Evolutionary conservation across 257 asterid genomes (phyloP), one percentile per base, ranked within the genome.

Genomic region (Solanum pinnatisectum): DNA sequence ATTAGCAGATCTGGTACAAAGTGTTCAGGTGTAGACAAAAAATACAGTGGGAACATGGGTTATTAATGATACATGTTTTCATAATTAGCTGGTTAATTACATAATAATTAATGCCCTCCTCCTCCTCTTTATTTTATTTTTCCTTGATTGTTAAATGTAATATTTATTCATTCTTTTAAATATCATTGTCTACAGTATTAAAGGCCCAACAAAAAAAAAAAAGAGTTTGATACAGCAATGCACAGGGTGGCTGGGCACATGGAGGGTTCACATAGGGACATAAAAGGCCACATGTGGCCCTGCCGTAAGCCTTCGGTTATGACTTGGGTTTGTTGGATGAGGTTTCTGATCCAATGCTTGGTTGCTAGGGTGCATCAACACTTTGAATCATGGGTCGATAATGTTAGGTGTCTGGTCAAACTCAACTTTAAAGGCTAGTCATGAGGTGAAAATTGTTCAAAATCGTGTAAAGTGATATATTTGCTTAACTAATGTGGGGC

Each of bases 291-390:
- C 87, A 81, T 81, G 83, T 67, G 87, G 79, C 63, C 87, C 87
- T 78, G 67, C 30, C 88, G 44, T 23, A 87, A 35, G 40, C 88
- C 73, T 87, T 63, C 77, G 85, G 74, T 35, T 59, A 25, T 27
- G 84, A 79, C 84, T 25, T 79, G 65, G 25, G 36, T 25, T 79
- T 25, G 25, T 35, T 36, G 81, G 87, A 84, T 84, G 49, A 84
- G 76, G 85, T 18, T 87, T 87, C 52, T 52, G 39, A 15, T 60
- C 27, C 30, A 23, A 52, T 87, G 89, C 76, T 82, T 87, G 86
- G 89, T 87, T 72, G 89, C 73, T 67, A 44, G 89, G 89, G 87
- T 87, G 87, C 87, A 87, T 67, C 23, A 79, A 32, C 65, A 27
- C 30, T 79, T 25, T 13, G 25, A 44, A 79, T 14, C 39, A 79